Evolutionary conservation across 73 alveolate genomes (phyloP).

Genomic region (Paramecium caudatum): DNA sequence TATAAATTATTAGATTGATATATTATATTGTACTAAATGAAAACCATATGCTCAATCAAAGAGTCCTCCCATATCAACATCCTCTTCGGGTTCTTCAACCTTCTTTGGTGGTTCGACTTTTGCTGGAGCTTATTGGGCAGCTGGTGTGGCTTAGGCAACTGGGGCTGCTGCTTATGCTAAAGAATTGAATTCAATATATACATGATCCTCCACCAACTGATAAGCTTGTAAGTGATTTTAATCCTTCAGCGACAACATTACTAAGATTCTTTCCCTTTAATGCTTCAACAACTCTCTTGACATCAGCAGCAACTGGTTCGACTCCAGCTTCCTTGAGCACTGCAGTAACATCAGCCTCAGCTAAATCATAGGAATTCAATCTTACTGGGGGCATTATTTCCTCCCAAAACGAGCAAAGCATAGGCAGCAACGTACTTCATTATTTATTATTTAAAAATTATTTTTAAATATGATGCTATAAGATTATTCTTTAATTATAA

Average conservation of each 20-base stretch:
- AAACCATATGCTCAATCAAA: slow-evolving; percentile 84
- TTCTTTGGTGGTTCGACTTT: slow-evolving; percentile 35
- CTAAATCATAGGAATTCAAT: background rate
- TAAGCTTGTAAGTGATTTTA: slow-evolving; percentile 33
- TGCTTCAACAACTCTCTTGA: slow-evolving; percentile 13
- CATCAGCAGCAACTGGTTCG: slow-evolving; percentile 49
- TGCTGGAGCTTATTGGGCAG: background rate
- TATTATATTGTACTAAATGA: slow-evolving; percentile 46
- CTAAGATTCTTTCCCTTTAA: slow-evolving; percentile 56
- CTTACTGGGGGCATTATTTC: slow-evolving; percentile 56
- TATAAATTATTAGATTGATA: slow-evolving; percentile 25
- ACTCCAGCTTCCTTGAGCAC: slow-evolving; percentile 50
- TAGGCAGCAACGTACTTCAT: slow-evolving; percentile 73
- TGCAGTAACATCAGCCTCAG: slow-evolving; percentile 19
- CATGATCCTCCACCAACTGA: slow-evolving; percentile 62
- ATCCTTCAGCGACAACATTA: slow-evolving; percentile 60
- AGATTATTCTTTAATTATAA: slow-evolving; percentile 38
- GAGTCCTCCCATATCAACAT: slow-evolving; percentile 95
- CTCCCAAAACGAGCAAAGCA: slow-evolving; percentile 66
- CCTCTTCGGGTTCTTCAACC: slow-evolving; percentile 92
- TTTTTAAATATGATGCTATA: slow-evolving; percentile 56
- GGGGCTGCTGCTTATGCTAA: slow-evolving; percentile 58
- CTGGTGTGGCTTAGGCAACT: slow-evolving; percentile 51
- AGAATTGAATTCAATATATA: background rate
- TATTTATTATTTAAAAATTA: slow-evolving; percentile 57